These are phyloP conservation scores for Alliaria petiolata DNA, from an alignment of 345 rosid species.

Conservation along the genomic window DNA sequence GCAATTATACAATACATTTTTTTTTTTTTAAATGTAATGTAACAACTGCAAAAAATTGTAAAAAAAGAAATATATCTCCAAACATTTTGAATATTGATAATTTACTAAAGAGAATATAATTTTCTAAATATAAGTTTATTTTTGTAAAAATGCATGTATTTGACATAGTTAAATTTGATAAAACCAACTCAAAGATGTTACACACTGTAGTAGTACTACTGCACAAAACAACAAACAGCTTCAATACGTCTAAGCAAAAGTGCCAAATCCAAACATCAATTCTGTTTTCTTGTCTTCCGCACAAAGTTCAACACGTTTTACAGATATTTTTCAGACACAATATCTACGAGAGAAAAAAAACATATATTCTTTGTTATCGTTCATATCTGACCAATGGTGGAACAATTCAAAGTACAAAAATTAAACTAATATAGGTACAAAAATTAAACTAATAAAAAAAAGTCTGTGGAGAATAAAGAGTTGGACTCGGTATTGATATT, in stretches of 20 bases:
- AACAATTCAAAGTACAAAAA: not conserved
- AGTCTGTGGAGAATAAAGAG: not conserved
- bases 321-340: too few species aligned
- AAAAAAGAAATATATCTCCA: not conserved
- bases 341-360: not conserved
- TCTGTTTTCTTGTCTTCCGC: not conserved
- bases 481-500: conserved; percentile 11
- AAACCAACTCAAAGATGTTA: too few species aligned
- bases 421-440: not conserved
- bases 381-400: conserved; percentile 8
- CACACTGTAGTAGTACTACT: not conserved
- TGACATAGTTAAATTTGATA: too few species aligned
- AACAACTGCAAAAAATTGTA: not conserved
- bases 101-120: too few species aligned
- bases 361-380: not conserved
- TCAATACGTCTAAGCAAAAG: not conserved
- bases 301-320: conserved; percentile 1
- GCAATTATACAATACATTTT: not conserved
- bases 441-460: not conserved
- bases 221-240: not conserved
- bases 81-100: too few species aligned
- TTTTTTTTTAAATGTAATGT: not conserved
- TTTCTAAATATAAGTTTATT: too few species aligned
- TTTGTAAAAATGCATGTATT: not conserved
- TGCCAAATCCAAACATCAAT: conserved; percentile 5